Conservation (phyloP, 2,329 filamentous ascomycete species). For the Fusarium falciforme region DNA sequence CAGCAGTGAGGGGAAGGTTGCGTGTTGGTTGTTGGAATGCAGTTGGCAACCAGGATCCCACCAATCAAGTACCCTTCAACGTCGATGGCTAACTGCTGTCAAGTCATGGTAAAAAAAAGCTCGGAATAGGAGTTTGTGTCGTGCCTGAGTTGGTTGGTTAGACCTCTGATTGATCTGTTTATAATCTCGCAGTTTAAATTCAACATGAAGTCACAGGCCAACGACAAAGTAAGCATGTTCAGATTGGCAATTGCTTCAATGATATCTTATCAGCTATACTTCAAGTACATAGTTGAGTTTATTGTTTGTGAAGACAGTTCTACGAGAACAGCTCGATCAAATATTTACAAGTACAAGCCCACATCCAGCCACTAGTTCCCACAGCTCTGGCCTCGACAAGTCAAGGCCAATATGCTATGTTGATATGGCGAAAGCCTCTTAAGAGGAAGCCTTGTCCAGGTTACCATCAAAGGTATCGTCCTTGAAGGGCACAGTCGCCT, state of each 20-base stretch:
- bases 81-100: not conserved
- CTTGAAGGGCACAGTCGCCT: conserved; percentile 56
- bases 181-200: not conserved
- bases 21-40: not conserved
- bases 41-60: not conserved
- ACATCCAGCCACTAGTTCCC: not conserved
- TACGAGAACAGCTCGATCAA: not conserved
- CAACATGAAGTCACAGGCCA: not conserved
- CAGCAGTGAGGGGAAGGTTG: not conserved
- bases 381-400: not conserved
- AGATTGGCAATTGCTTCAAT: not conserved
- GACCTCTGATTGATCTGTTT: not conserved
- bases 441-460: conserved; percentile 23
- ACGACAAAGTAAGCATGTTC: not conserved
- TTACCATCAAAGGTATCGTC: conserved; percentile 41
- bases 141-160: not conserved
- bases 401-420: not conserved
- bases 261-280: not conserved
- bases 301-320: not conserved
- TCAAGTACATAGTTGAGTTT: not conserved
- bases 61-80: not conserved
- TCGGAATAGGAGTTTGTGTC: not conserved
- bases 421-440: not conserved
- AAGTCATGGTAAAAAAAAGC: not conserved
- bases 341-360: not conserved